Evolutionary conservation across 2,329 filamentous ascomycete species (phyloP).

Genomic region (Karstenula rhodostoma): DNA sequence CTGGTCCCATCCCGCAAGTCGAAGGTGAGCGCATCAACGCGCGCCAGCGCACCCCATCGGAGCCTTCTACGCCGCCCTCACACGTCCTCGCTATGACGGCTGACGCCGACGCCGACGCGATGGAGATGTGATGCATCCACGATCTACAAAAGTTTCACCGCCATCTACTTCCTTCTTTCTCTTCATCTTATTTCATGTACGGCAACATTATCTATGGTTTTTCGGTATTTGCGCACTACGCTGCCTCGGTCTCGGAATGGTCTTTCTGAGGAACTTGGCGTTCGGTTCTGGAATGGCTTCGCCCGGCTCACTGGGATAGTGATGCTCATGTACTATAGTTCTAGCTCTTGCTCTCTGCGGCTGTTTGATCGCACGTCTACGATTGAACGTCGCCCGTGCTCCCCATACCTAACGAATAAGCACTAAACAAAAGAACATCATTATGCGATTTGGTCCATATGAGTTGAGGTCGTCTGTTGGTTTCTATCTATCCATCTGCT

Average conservation of each 20-base stretch:
- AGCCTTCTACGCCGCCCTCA: conserved; percentile 33
- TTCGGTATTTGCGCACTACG: conserved; percentile 31
- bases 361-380: conserved; percentile 43
- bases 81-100: conserved; percentile 30
- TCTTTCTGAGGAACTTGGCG: conserved; percentile 42
- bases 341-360: conserved; percentile 32
- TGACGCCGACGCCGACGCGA: conserved; percentile 42
- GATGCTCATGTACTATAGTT: conserved; percentile 42
- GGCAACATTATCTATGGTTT: conserved; percentile 34
- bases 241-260: conserved; percentile 34
- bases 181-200: conserved; percentile 27
- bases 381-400: conserved; percentile 42
- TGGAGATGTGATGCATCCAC: conserved; percentile 44
- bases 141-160: not conserved
- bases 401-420: conserved; percentile 31
- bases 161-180: conserved; percentile 24
- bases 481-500: not conserved
- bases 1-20: conserved; percentile 45
- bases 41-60: conserved; percentile 46
- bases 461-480: not conserved
- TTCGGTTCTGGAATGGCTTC: conserved; percentile 41
- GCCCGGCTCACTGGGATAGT: conserved; percentile 39
- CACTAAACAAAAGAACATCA: conserved; percentile 29
- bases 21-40: conserved; percentile 50
- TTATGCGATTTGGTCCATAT: not conserved